Evolutionary conservation across 768 basidiomycete species (phyloP).

Genomic region (Hortiboletus flavorubellus): DNA sequence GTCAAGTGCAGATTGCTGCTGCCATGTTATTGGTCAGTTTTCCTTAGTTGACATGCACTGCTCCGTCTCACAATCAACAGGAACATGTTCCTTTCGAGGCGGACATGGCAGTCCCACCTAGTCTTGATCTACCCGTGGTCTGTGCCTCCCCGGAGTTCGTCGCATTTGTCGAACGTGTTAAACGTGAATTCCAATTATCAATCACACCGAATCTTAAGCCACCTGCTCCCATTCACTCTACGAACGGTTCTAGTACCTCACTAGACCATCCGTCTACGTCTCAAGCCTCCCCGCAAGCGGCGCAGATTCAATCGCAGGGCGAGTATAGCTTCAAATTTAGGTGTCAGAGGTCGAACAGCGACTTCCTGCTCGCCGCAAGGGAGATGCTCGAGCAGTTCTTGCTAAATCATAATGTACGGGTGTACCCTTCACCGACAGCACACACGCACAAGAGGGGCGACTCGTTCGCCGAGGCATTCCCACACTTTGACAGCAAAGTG

Average conservation of each 20-base stretch:
- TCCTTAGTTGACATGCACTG: neutral
- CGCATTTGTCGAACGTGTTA: constrained; percentile 84
- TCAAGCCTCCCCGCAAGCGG: constrained; percentile 19
- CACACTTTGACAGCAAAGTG: constrained; percentile 94
- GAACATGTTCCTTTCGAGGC: constrained; percentile 97
- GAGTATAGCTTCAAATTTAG: constrained; percentile 95
- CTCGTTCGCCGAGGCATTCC: constrained; percentile 93
- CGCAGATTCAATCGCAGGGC: constrained; percentile 29
- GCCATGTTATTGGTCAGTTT: constrained; percentile 85
- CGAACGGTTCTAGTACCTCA: constrained; percentile 46
- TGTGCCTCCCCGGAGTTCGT: constrained; percentile 79
- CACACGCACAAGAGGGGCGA: constrained; percentile 84
- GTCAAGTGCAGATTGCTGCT: constrained; percentile 93
- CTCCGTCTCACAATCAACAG: constrained; percentile 38
- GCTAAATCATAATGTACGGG: constrained; percentile 75
- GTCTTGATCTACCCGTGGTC: constrained; percentile 71
- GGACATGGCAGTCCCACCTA: constrained; percentile 87
- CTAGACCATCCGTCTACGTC: constrained; percentile 44
- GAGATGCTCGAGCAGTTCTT: constrained; percentile 94
- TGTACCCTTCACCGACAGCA: constrained; percentile 76
- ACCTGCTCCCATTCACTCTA: constrained; percentile 30
- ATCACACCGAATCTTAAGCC: constrained; percentile 77
- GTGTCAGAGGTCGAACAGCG: constrained; percentile 92
- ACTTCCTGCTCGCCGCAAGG: constrained; percentile 83
- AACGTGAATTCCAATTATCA: constrained; percentile 90